Conservation (phyloP, 176 grass and related monocot species). For the Musa troglodytarum region DNA sequence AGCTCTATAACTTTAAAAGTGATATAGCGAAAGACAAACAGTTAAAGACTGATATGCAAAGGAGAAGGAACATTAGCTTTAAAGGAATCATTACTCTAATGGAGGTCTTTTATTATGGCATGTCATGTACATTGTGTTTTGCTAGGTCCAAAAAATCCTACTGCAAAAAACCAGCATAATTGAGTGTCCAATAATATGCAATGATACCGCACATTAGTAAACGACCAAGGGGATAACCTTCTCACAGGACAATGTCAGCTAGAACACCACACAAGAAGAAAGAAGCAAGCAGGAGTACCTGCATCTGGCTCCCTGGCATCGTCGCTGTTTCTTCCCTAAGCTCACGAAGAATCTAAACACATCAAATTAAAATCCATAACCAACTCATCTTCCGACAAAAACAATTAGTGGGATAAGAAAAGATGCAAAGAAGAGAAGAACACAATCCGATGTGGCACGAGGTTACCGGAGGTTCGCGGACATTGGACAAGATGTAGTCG, state of each 20-base stretch:
- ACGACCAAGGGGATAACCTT: neutral
- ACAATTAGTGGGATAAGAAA: neutral
- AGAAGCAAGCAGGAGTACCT: conserved; percentile 30
- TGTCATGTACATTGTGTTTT: neutral
- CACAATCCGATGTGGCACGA: neutral
- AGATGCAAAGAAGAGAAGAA: neutral
- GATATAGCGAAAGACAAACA: no score
- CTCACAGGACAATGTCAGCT: neutral
- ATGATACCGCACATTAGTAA: neutral
- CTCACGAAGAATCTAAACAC: conserved; percentile 53
- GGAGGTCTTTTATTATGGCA: neutral
- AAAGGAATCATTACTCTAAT: neutral
- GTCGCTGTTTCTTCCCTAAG: conserved; percentile 73
- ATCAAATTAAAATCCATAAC: conserved; percentile 8
- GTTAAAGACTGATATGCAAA: neutral
- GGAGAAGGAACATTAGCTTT: neutral
- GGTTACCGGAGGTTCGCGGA: conserved; percentile 70
- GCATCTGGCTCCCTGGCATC: conserved; percentile 88
- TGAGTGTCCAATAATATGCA: neutral
- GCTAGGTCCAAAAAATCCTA: neutral
- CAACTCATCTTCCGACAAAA: neutral
- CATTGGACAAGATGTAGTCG: conserved; percentile 71
- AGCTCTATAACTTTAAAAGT: no score
- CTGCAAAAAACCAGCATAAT: neutral
- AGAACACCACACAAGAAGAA: neutral